Conservation (phyloP, 2,329 filamentous ascomycete species). For the Exophiala sp. region DNA sequence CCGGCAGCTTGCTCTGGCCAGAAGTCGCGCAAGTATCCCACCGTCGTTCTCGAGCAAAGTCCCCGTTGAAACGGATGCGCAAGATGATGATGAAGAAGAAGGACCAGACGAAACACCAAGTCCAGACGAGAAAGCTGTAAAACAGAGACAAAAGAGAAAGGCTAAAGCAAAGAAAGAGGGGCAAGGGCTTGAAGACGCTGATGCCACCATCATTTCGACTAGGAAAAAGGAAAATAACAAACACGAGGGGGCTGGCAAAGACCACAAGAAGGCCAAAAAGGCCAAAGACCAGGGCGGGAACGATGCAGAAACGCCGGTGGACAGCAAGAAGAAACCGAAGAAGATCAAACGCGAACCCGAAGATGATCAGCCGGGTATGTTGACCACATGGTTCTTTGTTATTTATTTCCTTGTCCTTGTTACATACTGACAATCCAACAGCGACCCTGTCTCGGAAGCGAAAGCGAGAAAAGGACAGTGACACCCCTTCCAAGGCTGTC, state of each 20-base stretch:
- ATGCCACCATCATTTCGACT: background rate
- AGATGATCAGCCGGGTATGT: background rate
- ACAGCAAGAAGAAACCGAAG: constrained; percentile 5
- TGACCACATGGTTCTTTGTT: background rate
- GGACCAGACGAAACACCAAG: constrained; percentile 10
- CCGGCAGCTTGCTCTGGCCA: constrained; percentile 29
- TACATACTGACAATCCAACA: background rate
- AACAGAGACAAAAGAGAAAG: background rate
- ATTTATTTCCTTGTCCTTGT: background rate
- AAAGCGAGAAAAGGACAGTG: constrained; percentile 9
- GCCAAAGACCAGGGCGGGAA: constrained; percentile 1
- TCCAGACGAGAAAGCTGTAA: constrained; percentile 4
- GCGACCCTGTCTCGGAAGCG: constrained; percentile 10
- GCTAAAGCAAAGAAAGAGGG: constrained; percentile 5
- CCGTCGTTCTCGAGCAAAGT: constrained; percentile 9
- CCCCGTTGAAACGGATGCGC: constrained; percentile 1
- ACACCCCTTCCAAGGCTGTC: background rate
- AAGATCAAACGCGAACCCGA: constrained; percentile 5
- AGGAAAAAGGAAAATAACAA: constrained; percentile 7
- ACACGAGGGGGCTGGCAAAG: constrained; percentile 3
- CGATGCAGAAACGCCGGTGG: background rate
- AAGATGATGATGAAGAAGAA: background rate
- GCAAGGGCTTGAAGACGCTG: constrained; percentile 2
- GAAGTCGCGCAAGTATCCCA: constrained; percentile 3
- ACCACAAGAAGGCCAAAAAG: constrained; percentile 2